phyloP scores from a whole-genome alignment of 352 stramenopile species.

The Thraustochytrium aureum region DNA sequence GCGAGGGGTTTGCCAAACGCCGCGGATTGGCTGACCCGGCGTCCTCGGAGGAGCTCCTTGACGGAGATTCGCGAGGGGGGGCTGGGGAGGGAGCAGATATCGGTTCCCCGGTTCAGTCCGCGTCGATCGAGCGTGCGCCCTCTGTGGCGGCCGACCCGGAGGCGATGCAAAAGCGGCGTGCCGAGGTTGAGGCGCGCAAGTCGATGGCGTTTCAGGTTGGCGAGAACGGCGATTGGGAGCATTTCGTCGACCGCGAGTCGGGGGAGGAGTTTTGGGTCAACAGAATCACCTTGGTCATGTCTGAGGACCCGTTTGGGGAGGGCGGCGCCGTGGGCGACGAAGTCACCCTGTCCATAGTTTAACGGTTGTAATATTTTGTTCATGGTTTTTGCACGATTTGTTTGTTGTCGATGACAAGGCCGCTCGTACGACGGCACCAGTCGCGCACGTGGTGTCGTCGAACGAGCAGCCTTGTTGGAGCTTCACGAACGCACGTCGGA shows the following conservation, averaged over 20 bases:
- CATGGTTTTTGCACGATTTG: too few species aligned
- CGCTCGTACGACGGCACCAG: too few species aligned
- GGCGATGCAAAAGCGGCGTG: neutral
- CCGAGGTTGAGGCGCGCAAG: neutral
- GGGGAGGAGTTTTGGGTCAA: slow-evolving; percentile 39
- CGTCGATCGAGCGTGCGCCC: neutral
- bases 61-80: neutral
- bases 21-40: neutral
- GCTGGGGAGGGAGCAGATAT: neutral
- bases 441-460: too few species aligned
- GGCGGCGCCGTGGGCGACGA: too few species aligned
- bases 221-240: slow-evolving; percentile 30
- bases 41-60: slow-evolving; percentile 1
- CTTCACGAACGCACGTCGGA: too few species aligned
- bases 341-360: too few species aligned
- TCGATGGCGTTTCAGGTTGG: slow-evolving; percentile 27
- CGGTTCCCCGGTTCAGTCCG: neutral
- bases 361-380: too few species aligned
- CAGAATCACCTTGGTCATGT: neutral
- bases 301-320: neutral
- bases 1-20: neutral
- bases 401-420: too few species aligned
- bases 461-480: too few species aligned
- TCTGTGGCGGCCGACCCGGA: neutral
- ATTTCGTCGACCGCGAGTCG: slow-evolving; percentile 17